A percentile compares a stretch with the other conserved stretches of the same genome.
phyloP scores from a whole-genome alignment of 805 yeast genomes.

The Metschnikowia vanudenii region DNA sequence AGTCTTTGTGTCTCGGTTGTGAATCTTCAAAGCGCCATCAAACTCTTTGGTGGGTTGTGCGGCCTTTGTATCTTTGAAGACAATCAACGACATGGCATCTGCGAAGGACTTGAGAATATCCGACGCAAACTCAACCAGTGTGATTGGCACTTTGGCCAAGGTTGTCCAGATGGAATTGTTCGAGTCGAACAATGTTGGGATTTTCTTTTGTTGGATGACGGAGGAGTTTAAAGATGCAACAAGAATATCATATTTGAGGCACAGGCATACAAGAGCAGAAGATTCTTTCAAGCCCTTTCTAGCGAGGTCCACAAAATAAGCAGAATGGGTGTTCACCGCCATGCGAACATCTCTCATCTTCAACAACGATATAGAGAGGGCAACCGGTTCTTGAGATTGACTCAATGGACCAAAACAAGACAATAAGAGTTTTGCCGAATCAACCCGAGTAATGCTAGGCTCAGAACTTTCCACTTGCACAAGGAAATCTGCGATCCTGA shows the following conservation, averaged over 20 bases:
- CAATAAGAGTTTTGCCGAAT: slow-evolving; percentile 15
- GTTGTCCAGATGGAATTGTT: slow-evolving; percentile 14
- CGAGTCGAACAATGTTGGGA: slow-evolving; percentile 14
- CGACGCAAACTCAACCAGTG: slow-evolving; percentile 13
- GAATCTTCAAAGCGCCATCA: slow-evolving; percentile 28
- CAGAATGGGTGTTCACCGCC: slow-evolving; percentile 45
- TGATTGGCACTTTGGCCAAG: slow-evolving; percentile 10
- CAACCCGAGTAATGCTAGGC: not conserved
- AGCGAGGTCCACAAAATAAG: slow-evolving; percentile 26
- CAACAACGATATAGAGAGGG: slow-evolving; percentile 35
- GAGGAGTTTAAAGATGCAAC: slow-evolving; percentile 15
- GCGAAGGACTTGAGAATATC: slow-evolving; percentile 20
- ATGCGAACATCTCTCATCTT: slow-evolving; percentile 49
- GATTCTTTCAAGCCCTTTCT: slow-evolving; percentile 7
- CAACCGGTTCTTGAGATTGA: slow-evolving; percentile 17
- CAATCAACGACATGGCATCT: slow-evolving; percentile 19
- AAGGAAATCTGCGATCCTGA: slow-evolving; percentile 50
- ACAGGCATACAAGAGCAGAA: slow-evolving; percentile 10
- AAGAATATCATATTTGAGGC: slow-evolving; percentile 21
- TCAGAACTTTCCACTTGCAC: slow-evolving; percentile 25
- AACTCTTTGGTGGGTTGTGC: slow-evolving; percentile 21
- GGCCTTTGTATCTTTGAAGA: slow-evolving; percentile 26
- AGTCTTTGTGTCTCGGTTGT: slow-evolving; percentile 28
- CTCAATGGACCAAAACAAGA: slow-evolving; percentile 20
- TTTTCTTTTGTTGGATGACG: slow-evolving; percentile 12